A percentile compares a stretch with the other conserved stretches of the same genome.
Evolutionary conservation across 148 eudicot genomes (phyloP).

Genomic region (Vaccinium vitisidaea): DNA sequence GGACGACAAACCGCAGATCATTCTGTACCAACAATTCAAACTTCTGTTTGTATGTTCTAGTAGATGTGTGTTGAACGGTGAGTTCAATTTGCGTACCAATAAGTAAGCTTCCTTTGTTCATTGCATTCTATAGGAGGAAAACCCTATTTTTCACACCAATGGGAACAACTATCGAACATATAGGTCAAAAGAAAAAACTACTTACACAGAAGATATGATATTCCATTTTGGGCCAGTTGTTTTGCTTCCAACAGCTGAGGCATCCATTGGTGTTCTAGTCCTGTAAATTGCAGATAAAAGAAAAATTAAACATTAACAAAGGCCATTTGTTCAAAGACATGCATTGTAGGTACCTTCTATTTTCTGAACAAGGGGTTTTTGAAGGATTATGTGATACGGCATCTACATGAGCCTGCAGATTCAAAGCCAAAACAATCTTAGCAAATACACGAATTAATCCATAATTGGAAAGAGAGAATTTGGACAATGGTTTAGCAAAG

Average conservation of each 20-base stretch:
- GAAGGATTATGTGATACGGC: slow-evolving; percentile 26
- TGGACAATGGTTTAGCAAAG: neutral
- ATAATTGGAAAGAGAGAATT: neutral
- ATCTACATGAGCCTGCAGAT: slow-evolving; percentile 28
- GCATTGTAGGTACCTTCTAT: slow-evolving; percentile 22
- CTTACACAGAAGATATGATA: slow-evolving; percentile 50
- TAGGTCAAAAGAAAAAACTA: slow-evolving; percentile 1
- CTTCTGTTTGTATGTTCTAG: neutral
- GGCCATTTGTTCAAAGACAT: neutral
- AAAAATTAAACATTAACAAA: neutral
- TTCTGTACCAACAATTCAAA: too few species aligned
- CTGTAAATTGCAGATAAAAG: slow-evolving; percentile 22
- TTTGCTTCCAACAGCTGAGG: slow-evolving; percentile 38
- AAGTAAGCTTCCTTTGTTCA: neutral
- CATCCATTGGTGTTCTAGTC: slow-evolving; percentile 25
- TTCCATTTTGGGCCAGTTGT: slow-evolving; percentile 50
- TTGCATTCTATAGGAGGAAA: neutral
- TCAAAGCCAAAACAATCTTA: neutral
- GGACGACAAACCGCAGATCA: neutral
- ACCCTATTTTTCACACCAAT: neutral
- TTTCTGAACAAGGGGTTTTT: slow-evolving; percentile 34
- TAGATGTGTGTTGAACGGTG: too few species aligned
- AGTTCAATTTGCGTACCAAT: neutral
- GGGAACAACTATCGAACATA: neutral
- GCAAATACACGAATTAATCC: neutral